Percentiles rank a stretch among this genome's conserved stretches.
phyloP scores from a whole-genome alignment of 768 basidiomycete genomes.

The Rhodocollybia butyracea region DNA sequence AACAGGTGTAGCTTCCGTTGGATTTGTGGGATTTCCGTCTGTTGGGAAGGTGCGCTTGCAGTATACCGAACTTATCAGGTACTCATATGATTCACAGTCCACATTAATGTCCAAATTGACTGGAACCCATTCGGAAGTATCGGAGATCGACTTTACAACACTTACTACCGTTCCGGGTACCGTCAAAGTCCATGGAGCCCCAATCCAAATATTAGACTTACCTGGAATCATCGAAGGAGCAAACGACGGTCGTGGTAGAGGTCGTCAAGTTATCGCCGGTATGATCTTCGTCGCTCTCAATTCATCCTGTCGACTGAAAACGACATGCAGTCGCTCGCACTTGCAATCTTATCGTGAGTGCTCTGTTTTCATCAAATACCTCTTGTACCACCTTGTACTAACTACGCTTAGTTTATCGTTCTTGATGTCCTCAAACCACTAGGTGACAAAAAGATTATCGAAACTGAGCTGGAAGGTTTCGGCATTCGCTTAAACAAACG shows the following conservation, averaged over 20 bases:
- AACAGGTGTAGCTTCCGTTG: constrained; percentile 96
- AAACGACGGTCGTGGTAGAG: constrained; percentile 92
- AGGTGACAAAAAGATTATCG: constrained; percentile 89
- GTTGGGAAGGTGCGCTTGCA: constrained; percentile 72
- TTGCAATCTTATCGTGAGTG: constrained; percentile 95
- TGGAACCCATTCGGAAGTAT: constrained; percentile 94
- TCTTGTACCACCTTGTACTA: too few species aligned
- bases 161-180: constrained; percentile 58
- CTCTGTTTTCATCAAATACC: too few species aligned
- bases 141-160: constrained; percentile 96
- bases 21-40: constrained; percentile 91
- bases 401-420: too few species aligned
- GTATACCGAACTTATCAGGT: background rate
- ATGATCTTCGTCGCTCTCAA: constrained; percentile 24
- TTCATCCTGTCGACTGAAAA: constrained; percentile 10
- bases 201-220: constrained; percentile 91
- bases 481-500: constrained; percentile 95
- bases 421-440: constrained; percentile 98
- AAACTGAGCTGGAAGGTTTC: constrained; percentile 94
- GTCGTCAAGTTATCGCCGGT: constrained; percentile 92
- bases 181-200: constrained; percentile 90
- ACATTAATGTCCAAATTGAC: constrained; percentile 95
- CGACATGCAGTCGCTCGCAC: constrained; percentile 80
- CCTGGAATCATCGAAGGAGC: constrained; percentile 99
- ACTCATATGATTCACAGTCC: constrained; percentile 45